A percentile compares a stretch with the other conserved stretches of the same genome.
Conservation (phyloP, 2,329 filamentous ascomycete species). For the Neonectria ditissima region DNA sequence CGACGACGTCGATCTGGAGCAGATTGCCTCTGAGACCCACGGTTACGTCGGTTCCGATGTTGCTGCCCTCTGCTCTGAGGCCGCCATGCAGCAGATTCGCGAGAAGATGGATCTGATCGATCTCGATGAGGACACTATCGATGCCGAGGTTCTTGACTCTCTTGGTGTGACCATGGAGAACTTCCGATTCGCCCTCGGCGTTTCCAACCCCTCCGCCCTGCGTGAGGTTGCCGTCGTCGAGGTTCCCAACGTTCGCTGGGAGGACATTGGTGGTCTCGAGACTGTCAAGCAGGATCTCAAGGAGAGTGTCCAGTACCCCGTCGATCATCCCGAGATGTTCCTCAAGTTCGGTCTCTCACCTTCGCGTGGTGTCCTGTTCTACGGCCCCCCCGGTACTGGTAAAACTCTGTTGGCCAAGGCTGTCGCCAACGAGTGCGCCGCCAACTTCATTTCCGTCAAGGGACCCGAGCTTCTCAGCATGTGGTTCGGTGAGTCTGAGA, state of each 20-base stretch:
- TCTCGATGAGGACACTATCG: conserved; percentile 98
- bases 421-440: conserved; percentile 98
- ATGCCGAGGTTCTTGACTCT: conserved; percentile 97
- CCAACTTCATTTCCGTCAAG: conserved; percentile 99
- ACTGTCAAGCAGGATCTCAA: conserved; percentile 99
- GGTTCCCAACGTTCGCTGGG: conserved; percentile 99
- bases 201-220: conserved; percentile 98
- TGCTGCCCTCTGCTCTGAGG: conserved; percentile 97
- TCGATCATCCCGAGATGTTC: conserved; percentile 99
- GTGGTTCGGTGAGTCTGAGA: conserved; percentile 99
- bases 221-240: conserved; percentile 99
- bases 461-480: conserved; percentile 97
- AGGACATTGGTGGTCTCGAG: conserved; percentile 98
- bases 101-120: conserved; percentile 99
- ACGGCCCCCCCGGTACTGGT: conserved; percentile 99
- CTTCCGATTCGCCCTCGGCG: conserved; percentile 98
- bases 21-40: conserved; percentile 97
- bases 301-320: conserved; percentile 98
- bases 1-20: conserved; percentile 96
- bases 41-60: conserved; percentile 99
- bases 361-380: conserved; percentile 98
- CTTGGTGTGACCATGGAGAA: conserved; percentile 99
- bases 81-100: conserved; percentile 99
- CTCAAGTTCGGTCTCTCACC: conserved; percentile 99
- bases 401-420: conserved; percentile 99